Evolutionary conservation across 768 basidiomycete species (phyloP).

Genomic region (Pisolithus microcarpus): DNA sequence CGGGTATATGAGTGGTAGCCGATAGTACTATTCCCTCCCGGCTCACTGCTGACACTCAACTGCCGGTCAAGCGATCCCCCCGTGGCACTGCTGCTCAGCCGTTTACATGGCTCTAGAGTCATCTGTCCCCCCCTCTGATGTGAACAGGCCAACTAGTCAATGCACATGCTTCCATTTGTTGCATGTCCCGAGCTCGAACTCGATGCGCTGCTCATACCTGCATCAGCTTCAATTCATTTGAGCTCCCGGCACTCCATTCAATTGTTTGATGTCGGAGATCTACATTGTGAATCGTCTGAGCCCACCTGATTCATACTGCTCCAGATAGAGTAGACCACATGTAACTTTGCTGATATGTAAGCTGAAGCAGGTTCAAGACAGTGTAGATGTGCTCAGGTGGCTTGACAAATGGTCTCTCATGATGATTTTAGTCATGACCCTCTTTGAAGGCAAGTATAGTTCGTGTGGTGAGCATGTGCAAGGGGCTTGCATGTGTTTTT

Average conservation of each 20-base stretch:
- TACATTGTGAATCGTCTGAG: too few relatives aligned
- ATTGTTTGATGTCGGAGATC: too few relatives aligned
- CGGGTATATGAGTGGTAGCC: too few relatives aligned
- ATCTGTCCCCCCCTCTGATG: conserved; percentile 60
- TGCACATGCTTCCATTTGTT: conserved; percentile 2
- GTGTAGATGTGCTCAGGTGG: conserved; percentile 71
- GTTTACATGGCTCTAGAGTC: conserved; percentile 59
- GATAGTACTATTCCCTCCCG: not conserved
- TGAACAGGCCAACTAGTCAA: conserved; percentile 23
- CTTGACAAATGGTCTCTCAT: conserved; percentile 96
- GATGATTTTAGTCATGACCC: conserved; percentile 1
- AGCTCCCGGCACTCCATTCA: too few relatives aligned
- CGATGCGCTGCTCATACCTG: not conserved
- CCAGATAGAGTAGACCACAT: too few relatives aligned
- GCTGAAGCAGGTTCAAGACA: not conserved
- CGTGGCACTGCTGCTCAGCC: conserved; percentile 14
- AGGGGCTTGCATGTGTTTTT: conserved; percentile 29
- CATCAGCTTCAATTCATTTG: too few relatives aligned
- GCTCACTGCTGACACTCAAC: conserved; percentile 5
- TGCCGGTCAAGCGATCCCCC: conserved; percentile 15
- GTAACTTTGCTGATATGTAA: too few relatives aligned
- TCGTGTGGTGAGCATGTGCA: not conserved
- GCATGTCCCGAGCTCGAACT: not conserved
- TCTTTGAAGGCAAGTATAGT: not conserved
- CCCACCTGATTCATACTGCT: too few relatives aligned